Conservation (phyloP, 805 yeast species). For the Saccharomycopsis malanga region DNA sequence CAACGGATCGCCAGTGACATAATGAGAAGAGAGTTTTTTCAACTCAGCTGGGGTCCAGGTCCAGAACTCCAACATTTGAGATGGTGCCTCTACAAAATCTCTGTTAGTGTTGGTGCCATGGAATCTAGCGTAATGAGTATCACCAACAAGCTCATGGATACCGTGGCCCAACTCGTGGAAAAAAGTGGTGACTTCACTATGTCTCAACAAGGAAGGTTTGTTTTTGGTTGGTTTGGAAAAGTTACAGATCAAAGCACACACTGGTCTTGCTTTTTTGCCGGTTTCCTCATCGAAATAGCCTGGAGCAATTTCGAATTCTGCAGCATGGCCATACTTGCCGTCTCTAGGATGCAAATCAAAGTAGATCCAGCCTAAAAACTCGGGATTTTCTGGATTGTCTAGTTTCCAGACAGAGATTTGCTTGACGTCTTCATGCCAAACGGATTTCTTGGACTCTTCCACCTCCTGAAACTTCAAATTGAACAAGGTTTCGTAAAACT, state of each 20-base stretch:
- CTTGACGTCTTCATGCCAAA: conserved; percentile 78
- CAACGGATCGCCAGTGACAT: conserved; percentile 50
- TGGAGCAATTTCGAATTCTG: conserved; percentile 63
- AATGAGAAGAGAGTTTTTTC: conserved; percentile 56
- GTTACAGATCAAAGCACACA: conserved; percentile 76
- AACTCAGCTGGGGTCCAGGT: conserved; percentile 68
- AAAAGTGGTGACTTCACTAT: conserved; percentile 70
- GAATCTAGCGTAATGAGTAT: conserved; percentile 57
- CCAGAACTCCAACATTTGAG: conserved; percentile 85
- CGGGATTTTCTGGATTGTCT: conserved; percentile 40
- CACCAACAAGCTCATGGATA: conserved; percentile 68
- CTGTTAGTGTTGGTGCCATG: conserved; percentile 73
- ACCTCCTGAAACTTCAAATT: conserved; percentile 58
- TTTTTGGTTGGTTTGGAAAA: conserved; percentile 55
- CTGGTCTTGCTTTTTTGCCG: conserved; percentile 47
- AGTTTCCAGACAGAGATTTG: conserved; percentile 65
- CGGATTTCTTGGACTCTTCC: conserved; percentile 34
- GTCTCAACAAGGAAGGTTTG: conserved; percentile 28
- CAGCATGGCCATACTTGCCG: conserved; percentile 87
- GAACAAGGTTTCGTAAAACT: conserved; percentile 62
- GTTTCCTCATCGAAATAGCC: conserved; percentile 46
- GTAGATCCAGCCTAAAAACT: conserved; percentile 71
- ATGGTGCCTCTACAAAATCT: conserved; percentile 90
- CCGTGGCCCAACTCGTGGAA: conserved; percentile 92
- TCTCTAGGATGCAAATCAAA: conserved; percentile 81